Conservation (phyloP, 257 asterid genomes). For the Apocynum venetum region DNA sequence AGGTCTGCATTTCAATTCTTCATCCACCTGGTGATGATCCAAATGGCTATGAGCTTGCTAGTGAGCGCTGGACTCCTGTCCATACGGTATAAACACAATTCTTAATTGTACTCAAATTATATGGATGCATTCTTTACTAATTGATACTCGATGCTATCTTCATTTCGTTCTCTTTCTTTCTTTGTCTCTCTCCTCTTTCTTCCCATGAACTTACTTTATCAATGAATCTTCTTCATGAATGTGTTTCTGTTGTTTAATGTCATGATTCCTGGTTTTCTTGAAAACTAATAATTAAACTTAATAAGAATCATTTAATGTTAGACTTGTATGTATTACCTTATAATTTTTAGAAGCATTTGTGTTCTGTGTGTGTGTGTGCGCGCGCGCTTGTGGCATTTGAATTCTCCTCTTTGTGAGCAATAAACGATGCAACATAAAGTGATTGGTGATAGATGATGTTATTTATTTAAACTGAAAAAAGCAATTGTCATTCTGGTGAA, state of each 20-base stretch:
- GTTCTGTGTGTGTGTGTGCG: neutral
- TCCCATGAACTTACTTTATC: neutral
- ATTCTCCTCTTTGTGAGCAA: neutral
- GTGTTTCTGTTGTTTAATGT: neutral
- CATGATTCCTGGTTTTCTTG: neutral
- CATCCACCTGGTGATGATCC: conserved; percentile 99
- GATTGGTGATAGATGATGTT: too few species aligned
- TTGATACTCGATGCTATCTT: neutral
- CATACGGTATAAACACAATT: conserved; percentile 67
- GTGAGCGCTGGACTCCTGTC: conserved; percentile 99
- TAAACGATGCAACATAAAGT: neutral
- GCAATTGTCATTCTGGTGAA: neutral
- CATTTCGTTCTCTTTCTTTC: neutral
- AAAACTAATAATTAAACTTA: neutral
- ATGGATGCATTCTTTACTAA: neutral
- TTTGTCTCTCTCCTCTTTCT: neutral
- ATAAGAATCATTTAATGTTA: neutral
- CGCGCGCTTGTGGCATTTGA: neutral
- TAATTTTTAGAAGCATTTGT: neutral
- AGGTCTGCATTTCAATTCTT: conserved; percentile 95
- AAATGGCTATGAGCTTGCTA: conserved; percentile 95
- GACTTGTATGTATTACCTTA: neutral
- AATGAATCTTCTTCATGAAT: neutral
- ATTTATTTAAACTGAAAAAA: too few species aligned
- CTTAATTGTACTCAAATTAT: neutral